Evolutionary conservation across 768 basidiomycete species (phyloP).

Genomic region (Boletus eberwhitei): DNA sequence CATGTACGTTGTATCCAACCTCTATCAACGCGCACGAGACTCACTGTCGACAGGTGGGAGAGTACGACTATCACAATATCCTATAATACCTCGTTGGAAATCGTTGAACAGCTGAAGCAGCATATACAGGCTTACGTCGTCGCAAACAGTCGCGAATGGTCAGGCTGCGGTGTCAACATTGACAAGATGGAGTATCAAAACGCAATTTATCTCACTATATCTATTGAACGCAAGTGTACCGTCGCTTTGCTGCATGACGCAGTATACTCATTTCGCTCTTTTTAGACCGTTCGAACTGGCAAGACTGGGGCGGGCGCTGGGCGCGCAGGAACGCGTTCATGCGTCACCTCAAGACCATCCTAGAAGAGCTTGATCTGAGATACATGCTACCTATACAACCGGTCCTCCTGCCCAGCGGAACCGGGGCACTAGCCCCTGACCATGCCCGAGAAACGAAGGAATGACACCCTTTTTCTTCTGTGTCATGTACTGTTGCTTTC

Average conservation of each 20-base stretch:
- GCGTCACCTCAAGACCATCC: slow-evolving; percentile 63
- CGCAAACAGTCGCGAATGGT: slow-evolving; percentile 73
- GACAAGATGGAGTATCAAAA: slow-evolving; percentile 81
- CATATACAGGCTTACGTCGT: slow-evolving; percentile 58
- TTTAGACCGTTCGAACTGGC: slow-evolving; percentile 77
- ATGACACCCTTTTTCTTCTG: not conserved
- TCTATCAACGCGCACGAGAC: not conserved
- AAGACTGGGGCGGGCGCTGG: slow-evolving; percentile 84
- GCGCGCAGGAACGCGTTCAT: slow-evolving; percentile 71
- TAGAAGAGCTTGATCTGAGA: slow-evolving; percentile 71
- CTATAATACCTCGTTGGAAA: slow-evolving; percentile 68
- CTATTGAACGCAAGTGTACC: slow-evolving; percentile 62
- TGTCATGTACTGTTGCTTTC: not conserved
- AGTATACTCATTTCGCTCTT: not conserved
- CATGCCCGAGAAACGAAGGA: not conserved
- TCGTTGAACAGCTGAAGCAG: slow-evolving; percentile 61
- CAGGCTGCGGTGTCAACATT: slow-evolving; percentile 58
- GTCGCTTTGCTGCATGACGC: not conserved
- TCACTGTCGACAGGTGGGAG: slow-evolving; percentile 50
- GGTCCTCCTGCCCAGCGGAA: slow-evolving; percentile 45
- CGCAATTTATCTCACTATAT: slow-evolving; percentile 60
- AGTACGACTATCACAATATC: slow-evolving; percentile 61
- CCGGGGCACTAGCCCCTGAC: not conserved
- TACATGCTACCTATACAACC: slow-evolving; percentile 76
- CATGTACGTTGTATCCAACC: slow-evolving; percentile 44